Base-by-base conservation (phyloP, 345 rosid genomes). In the Syzygium aqueum region DNA sequence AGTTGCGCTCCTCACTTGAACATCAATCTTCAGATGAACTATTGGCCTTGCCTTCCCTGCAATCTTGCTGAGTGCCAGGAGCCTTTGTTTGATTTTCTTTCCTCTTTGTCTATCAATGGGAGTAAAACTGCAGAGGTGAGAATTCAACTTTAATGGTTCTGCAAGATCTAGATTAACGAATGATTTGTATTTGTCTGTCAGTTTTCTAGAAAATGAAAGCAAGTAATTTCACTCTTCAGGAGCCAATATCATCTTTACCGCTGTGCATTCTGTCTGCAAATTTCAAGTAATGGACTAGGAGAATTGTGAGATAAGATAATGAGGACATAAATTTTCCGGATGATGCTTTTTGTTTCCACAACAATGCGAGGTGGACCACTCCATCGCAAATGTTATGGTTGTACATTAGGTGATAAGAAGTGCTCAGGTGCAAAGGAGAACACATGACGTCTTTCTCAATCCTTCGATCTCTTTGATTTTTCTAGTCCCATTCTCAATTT, bases 1-100 rank as follows among this genome's bases (percentile, higher is more conserved):
- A 97, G 99, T 89, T 92, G 93, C 84, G 97, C 99, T 90, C 99
- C 97, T 87, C 99, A 96, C 91, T 65, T 93, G 94, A 97, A 97
- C 91, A 96, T 97, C 88, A 97, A 97, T 90, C 95, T 97, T 67
- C 94, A 97, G 93, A 97, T 97, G 99, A 97, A 96, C 89, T 97
- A 96, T 89, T 97, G 99, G 99, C 98, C 92, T 89, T 94, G 97
- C 67, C 95, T 95, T 89, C 92, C 99, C 84, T 94, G 95, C 93
- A 95, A 97, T 90, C 95, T 97, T 80, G 84, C 86, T 27, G 99
- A 97, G 88, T 97, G 98, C 86, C 98, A 96, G 80, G 98, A 95
- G 85, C 99, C 98, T 5, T 93, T 96, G 91, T 96, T 96, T 61
- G 98, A 95, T 85, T 97, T 91, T 85, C 92, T 94, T 56, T 90